These are phyloP conservation scores for Claviceps digitariae DNA, from an alignment of 2,329 filamentous ascomycete genomes.

Conservation along the genomic window DNA sequence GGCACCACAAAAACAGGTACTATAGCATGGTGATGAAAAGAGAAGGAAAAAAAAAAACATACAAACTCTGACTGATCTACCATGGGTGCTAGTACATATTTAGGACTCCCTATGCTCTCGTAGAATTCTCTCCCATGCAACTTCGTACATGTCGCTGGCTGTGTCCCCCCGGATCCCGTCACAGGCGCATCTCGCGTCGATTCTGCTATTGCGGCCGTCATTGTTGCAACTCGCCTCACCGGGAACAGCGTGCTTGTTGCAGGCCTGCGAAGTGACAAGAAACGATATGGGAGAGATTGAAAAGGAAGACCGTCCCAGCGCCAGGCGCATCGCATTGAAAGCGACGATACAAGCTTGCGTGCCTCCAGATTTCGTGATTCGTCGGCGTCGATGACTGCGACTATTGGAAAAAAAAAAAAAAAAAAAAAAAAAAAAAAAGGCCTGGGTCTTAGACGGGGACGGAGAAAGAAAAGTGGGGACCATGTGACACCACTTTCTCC, in stretches of 20 bases:
- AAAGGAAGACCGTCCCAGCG: not conserved
- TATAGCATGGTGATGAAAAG: not conserved
- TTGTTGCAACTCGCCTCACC: slow-evolving; percentile 16
- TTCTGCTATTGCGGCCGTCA: slow-evolving; percentile 13
- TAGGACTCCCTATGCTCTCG: slow-evolving; percentile 84
- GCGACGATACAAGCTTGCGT: not conserved
- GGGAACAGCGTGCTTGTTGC: not conserved
- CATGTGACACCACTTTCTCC: no score
- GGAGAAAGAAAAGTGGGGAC: no score
- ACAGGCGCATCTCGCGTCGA: no score
- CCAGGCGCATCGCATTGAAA: slow-evolving; percentile 3
- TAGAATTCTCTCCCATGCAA: slow-evolving; percentile 83
- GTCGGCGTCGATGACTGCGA: not conserved
- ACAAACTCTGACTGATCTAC: slow-evolving; percentile 98
- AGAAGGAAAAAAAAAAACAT: slow-evolving; percentile 20
- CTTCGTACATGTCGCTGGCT: slow-evolving; percentile 34
- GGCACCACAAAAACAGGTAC: not conserved
- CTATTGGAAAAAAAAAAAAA: not conserved
- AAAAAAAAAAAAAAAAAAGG: no score
- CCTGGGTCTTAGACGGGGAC: no score
- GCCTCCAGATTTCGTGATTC: not conserved
- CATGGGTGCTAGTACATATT: slow-evolving; percentile 88
- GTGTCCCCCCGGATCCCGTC: not conserved
- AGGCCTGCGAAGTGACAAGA: not conserved
- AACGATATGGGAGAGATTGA: not conserved